These are phyloP conservation scores for Suillus paluster DNA, from an alignment of 768 basidiomycete species.

Conservation along the genomic window DNA sequence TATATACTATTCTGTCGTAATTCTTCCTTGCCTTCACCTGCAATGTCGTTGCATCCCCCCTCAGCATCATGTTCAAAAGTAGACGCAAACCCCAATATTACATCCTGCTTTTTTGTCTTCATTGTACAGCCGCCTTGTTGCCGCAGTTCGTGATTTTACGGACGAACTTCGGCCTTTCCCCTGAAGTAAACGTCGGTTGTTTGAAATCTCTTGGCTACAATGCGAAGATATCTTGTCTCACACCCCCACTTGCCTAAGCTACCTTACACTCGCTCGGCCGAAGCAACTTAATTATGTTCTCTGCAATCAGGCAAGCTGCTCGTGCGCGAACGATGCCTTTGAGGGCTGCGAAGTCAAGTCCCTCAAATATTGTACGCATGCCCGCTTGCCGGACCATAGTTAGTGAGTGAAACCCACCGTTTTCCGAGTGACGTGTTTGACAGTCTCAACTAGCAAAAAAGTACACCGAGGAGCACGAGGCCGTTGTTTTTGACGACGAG, in stretches of 20 bases:
- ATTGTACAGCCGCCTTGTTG: not conserved
- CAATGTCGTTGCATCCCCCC: constrained; percentile 24
- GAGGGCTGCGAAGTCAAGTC: not conserved
- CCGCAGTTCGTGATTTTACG: not conserved
- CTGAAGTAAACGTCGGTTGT: constrained; percentile 14
- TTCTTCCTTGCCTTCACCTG: constrained; percentile 17
- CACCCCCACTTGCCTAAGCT: constrained; percentile 11
- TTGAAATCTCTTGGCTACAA: constrained; percentile 4
- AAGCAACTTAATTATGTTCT: constrained; percentile 13
- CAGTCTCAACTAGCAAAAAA: constrained; percentile 56
- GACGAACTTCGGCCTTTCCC: not conserved
- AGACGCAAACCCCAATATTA: constrained; percentile 2
- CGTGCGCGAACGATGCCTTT: constrained; percentile 5
- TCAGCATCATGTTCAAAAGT: constrained; percentile 23
- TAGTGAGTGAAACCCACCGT: constrained; percentile 8
- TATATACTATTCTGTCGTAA: constrained; percentile 24
- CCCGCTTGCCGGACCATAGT: constrained; percentile 11
- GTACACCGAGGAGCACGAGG: constrained; percentile 90
- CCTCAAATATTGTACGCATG: not conserved
- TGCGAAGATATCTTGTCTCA: constrained; percentile 11
- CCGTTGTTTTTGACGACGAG: constrained; percentile 74
- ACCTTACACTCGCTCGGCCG: not conserved
- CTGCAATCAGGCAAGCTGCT: constrained; percentile 6
- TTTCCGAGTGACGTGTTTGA: not conserved
- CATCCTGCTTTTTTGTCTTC: not conserved